Conservation (phyloP, 495 filamentous ascomycete species). For the Jackrogersella minutella region DNA sequence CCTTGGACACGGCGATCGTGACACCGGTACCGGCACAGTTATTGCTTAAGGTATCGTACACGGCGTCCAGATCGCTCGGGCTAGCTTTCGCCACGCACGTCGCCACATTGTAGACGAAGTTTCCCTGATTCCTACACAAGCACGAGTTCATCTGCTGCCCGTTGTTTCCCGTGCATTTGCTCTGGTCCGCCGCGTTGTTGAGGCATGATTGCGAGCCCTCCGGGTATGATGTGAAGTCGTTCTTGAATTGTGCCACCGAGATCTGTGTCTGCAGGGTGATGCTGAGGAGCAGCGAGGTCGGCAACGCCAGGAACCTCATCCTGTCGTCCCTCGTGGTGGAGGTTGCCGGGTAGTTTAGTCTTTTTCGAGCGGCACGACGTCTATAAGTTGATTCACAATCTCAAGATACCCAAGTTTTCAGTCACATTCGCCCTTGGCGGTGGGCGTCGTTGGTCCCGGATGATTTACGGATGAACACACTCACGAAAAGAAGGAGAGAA, state of each 20-base stretch:
- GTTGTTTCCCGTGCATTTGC: conserved; percentile 44
- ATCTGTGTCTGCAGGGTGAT: conserved; percentile 45
- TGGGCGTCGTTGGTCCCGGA: neutral
- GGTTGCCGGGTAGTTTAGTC: no score
- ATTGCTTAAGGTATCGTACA: conserved; percentile 50
- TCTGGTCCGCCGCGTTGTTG: conserved; percentile 43
- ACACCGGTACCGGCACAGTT: conserved; percentile 49
- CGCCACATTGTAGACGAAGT: conserved; percentile 55
- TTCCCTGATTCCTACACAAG: conserved; percentile 52
- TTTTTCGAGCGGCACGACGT: no score
- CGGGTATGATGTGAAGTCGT: conserved; percentile 57
- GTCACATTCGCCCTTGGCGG: conserved; percentile 1
- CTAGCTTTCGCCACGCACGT: conserved; percentile 48
- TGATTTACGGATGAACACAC: neutral
- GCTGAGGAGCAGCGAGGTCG: conserved; percentile 39
- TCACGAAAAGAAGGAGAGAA: conserved; percentile 1
- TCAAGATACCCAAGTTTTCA: neutral
- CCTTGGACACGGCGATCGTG: conserved; percentile 38
- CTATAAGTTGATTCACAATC: neutral
- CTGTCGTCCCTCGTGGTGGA: conserved; percentile 3
- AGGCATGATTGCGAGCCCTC: conserved; percentile 50
- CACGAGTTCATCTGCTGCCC: conserved; percentile 51
- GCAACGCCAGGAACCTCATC: conserved; percentile 38
- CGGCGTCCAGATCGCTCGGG: conserved; percentile 40
- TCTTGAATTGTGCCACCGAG: conserved; percentile 28